Evolutionary conservation across 2,329 filamentous ascomycete species (phyloP).

Genomic region (Alternaria infectoria): DNA sequence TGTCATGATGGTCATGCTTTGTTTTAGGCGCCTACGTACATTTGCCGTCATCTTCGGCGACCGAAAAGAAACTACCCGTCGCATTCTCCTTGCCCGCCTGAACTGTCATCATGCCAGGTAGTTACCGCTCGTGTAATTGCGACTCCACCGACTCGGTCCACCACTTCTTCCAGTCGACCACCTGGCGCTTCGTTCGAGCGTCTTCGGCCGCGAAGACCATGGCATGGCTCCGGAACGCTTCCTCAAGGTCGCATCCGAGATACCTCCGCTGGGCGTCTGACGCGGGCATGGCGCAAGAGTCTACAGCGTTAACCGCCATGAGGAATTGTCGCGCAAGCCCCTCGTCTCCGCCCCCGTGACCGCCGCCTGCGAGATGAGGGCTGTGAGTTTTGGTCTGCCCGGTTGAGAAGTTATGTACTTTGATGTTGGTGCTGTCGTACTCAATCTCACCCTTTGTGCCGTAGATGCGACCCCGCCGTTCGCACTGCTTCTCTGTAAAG

Average conservation of each 20-base stretch:
- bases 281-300: conserved; percentile 70
- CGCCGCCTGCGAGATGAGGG: conserved; percentile 66
- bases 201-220: conserved; percentile 95
- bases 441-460: conserved; percentile 84
- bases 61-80: conserved; percentile 1
- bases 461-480: conserved; percentile 84
- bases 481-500: conserved; percentile 84
- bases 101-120: conserved; percentile 2
- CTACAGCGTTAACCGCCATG: conserved; percentile 78
- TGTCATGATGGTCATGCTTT: conserved; percentile 26
- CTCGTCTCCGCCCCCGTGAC: conserved; percentile 80
- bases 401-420: conserved; percentile 73
- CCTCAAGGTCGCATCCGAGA: conserved; percentile 84
- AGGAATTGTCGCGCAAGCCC: conserved; percentile 85
- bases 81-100: conserved; percentile 1
- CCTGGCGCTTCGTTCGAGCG: conserved; percentile 71
- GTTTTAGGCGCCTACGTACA: conserved; percentile 37
- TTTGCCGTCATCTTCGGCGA: conserved; percentile 8
- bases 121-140: conserved; percentile 21
- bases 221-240: conserved; percentile 86
- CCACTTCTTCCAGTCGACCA: conserved; percentile 79
- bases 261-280: conserved; percentile 74
- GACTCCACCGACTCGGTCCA: conserved; percentile 66
- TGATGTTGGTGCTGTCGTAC: conserved; percentile 81
- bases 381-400: conserved; percentile 62